Evolutionary conservation across 306 rosid species (phyloP), one percentile per base, ranked within the genome.

Genomic region (Trifolium pratense): DNA sequence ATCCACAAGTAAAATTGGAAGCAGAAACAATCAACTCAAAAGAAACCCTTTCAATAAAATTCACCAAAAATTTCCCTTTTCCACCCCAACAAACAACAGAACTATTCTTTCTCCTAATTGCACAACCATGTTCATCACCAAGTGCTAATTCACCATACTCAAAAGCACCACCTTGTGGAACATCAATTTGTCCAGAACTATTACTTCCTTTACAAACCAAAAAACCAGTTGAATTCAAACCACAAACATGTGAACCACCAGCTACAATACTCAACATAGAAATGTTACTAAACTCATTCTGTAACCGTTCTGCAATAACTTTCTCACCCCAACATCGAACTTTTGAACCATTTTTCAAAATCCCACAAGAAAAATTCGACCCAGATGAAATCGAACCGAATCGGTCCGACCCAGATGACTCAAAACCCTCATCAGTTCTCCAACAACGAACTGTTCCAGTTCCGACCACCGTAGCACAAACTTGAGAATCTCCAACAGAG

Each of bases 31-130:
- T 85, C 5, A 83, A 57, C 68, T 89, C 90, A 74, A 93, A 93
- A 10, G 82, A 80, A 71, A 77, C 72, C 2, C 73, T 68, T 10
- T 59, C 9, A 0, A 75, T 75, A 7, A 40, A 76, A 66, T 83
- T 81, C 16, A 37, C 70, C 1, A 79, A 75, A 63, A 84, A 88
- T 18, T 29, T 1, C 3, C 81, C 96, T 16, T 73, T 75, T 0
- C 91, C 80, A 14, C 98, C 92, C 98, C 98, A 93, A 52, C 98
- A 93, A 46, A 87, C 72, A 23, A 88, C 96, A 0, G 88, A 73
- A 26, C 80, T 75, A 82, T 91, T 89, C 49, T 7, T 9, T 7
- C 18, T 7, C 62, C 85, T 80, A 16, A 91, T 74, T 2, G 87
- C 97, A 67, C 98, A 93, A 63, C 93, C 82, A 73, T 93, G 93